These are phyloP conservation scores for Pichia sp. DNA, from an alignment of 1,139 yeast genomes.

Conservation along the genomic window DNA sequence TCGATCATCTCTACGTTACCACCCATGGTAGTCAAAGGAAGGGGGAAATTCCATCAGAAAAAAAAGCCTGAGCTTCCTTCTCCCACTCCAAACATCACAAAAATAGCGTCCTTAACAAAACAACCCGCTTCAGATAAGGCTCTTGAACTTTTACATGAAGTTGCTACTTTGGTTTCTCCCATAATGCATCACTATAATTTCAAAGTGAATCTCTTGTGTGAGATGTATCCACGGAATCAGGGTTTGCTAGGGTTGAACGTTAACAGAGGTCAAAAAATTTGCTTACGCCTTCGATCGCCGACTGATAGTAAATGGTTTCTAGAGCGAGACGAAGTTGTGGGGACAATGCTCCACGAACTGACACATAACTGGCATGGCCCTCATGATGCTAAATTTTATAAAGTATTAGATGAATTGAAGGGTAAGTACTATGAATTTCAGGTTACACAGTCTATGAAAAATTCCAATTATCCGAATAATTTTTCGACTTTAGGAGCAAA, in stretches of 20 bases:
- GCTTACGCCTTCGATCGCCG: slow-evolving; percentile 64
- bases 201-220: slow-evolving; percentile 66
- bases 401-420: slow-evolving; percentile 56
- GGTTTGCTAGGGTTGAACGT: slow-evolving; percentile 77
- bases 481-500: slow-evolving; percentile 2
- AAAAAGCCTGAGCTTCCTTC: slow-evolving; percentile 29
- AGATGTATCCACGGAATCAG: slow-evolving; percentile 72
- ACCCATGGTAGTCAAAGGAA: slow-evolving; percentile 22
- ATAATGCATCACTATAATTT: slow-evolving; percentile 65
- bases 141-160: slow-evolving; percentile 50
- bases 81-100: slow-evolving; percentile 46
- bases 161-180: slow-evolving; percentile 65
- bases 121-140: slow-evolving; percentile 57
- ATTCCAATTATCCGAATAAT: slow-evolving; percentile 8
- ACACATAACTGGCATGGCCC: slow-evolving; percentile 78
- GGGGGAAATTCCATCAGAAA: slow-evolving; percentile 15
- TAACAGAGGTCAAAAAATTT: slow-evolving; percentile 74
- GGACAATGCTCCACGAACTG: slow-evolving; percentile 85
- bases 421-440: slow-evolving; percentile 54
- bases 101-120: slow-evolving; percentile 54
- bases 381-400: slow-evolving; percentile 71
- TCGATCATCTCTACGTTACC: too few species aligned
- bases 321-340: slow-evolving; percentile 65
- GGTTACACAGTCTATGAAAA: slow-evolving; percentile 36
- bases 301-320: slow-evolving; percentile 53